Evolutionary conservation across 371 early-diverging fungal genomes (phyloP), one percentile per base, ranked within the genome.

Genomic region (Mucor circinelloides): DNA sequence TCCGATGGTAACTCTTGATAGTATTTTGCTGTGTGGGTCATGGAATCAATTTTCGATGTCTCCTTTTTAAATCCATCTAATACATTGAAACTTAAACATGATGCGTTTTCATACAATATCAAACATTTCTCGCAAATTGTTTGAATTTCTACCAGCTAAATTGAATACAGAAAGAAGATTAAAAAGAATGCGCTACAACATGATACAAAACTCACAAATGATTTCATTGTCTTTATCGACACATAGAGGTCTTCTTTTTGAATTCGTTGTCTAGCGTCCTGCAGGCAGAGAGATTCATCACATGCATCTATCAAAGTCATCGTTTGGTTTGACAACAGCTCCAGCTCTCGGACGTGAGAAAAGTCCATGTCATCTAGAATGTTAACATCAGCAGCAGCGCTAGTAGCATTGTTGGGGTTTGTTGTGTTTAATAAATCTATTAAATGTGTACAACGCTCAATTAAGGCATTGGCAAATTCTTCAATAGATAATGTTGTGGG

Each of bases 1-100:
- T 80, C 80, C n/a, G 77, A 66, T 55, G 66, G 65, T 44, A 64
- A 60, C 7, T 67, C 40, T n/a, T 60, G 19, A 63, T 76, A 76
- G 21, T 75, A 60, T 36, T 65, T 19, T 21, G 36, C 27, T 13
- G 61, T 58, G 7, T 36, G 7, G 1, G 0, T 50, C 7, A 27
- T 31, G 13, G 15, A 17, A 1, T 46, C 31, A 1, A 72, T 25
- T 32, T 61, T 64, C 9, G 68, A 40, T 9, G 34, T 8, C 42
- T 72, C 72, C 34, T 72, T 67, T 48, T 36, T 58, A 50, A 72
- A 72, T 12, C 12, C 40, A 19, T 72, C 72, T 12, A 58, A 30
- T 10, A 30, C n/a, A 9, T n/a, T n/a, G 17, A 28, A 30, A 58
- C 62, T 57, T 13, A 64, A 34, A 1, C 32, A 42, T 15, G 60